Base-by-base conservation (phyloP, 768 basidiomycete species). In the Leucocoprinus sp. region DNA sequence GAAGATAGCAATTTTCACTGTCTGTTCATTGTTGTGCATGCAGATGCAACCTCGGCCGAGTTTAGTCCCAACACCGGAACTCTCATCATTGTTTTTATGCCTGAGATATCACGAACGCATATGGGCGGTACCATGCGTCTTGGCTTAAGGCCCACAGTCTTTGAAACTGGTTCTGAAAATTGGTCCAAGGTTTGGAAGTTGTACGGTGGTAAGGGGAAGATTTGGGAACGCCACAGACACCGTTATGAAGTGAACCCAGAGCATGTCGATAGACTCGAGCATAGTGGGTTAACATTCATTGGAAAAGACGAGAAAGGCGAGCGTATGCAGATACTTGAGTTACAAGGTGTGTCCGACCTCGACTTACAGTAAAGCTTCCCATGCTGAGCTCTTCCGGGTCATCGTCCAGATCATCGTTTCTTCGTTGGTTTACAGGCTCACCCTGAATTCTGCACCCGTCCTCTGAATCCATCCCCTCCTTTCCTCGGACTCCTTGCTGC, bases 61-160 rank as follows among this genome's bases (percentile, higher is more conserved):
- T 87, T 98, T 54, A 64, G 73, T 31, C 58, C 75, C 2, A 63
- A 76, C 1, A 68, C 82, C 1, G 61, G 67, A n/a, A 68, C 84
- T 52, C 87, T 85, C 0, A 72, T 93, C 45, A 72, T 97, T 64
- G 74, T 98, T 54, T 98, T 93, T 76, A 99, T 99, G 96, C 96
- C 96, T 14, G 96, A 99, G 62, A 89, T 99, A 55, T 96, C 92
- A 8, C 86, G 84, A 60, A 97, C 93, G 9, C 93, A 98, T 53
- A 91, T 98, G 80, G 96, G 96, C 42, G 96, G 96, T 17, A 99
- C 95, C n/a, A 99, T 99, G 96, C 84, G 96, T 9, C 77, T 97
- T n/a, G 96, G 96, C 18, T 72, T 98, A 33, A 81, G 95, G n/a
- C 92, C 95, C 3, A 99, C 95, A 2, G 76, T 97, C 37, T 97